Evolutionary conservation across 192 early-diverging fungal species (phyloP).

Genomic region (Radiomyces spectabilis): DNA sequence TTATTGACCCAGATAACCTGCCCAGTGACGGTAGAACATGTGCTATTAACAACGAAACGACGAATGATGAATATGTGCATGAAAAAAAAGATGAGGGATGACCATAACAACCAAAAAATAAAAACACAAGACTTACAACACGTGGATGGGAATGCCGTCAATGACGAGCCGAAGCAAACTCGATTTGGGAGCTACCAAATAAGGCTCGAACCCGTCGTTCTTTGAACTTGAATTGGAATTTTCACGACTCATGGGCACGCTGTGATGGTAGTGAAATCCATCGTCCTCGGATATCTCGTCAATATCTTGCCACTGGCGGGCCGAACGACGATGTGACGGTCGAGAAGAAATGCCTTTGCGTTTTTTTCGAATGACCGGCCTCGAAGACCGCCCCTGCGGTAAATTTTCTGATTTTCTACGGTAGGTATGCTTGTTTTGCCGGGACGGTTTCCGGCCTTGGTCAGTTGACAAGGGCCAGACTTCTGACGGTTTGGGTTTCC

Average conservation of each 20-base stretch:
- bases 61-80: background rate
- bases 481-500: background rate
- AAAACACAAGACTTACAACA: slow-evolving; percentile 35
- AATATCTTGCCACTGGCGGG: too few species aligned
- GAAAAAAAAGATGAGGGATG: too few species aligned
- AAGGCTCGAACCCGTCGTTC: background rate
- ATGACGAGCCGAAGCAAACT: slow-evolving; percentile 41
- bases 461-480: too few species aligned
- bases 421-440: too few species aligned
- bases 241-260: background rate
- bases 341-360: too few species aligned
- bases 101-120: background rate
- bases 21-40: slow-evolving; percentile 35
- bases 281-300: too few species aligned
- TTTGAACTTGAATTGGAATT: background rate
- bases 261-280: background rate
- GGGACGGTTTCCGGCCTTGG: too few species aligned
- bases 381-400: too few species aligned
- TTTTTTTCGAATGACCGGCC: too few species aligned
- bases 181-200: slow-evolving; percentile 27
- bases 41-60: slow-evolving; percentile 17
- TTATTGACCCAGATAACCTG: slow-evolving; percentile 48
- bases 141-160: slow-evolving; percentile 47
- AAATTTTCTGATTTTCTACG: too few species aligned
- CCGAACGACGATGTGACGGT: too few species aligned